Evolutionary conservation across 345 rosid genomes (phyloP).

Genomic region (Acer yangbiense): DNA sequence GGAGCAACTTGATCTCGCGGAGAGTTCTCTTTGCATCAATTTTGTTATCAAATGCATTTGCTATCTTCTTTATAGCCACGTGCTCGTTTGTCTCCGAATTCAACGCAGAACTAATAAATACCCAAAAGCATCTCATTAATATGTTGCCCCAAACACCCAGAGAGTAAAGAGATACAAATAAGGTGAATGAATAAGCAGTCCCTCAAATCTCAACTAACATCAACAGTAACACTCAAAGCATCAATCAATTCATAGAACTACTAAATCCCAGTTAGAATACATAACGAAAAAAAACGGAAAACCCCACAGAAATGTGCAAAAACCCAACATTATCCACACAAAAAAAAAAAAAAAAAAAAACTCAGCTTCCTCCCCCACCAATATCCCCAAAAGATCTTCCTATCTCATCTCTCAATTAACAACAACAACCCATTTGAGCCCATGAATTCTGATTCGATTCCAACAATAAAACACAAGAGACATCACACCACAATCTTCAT

Average conservation of each 20-base stretch:
- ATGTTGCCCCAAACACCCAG: neutral
- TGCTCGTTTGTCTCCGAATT: slow-evolving; percentile 79
- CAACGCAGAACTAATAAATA: slow-evolving; percentile 54
- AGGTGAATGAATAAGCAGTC: neutral
- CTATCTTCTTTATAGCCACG: slow-evolving; percentile 88
- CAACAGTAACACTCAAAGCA: neutral
- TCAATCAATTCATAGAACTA: neutral
- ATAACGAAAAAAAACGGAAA: neutral
- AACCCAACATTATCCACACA: neutral
- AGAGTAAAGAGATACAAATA: neutral
- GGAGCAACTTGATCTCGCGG: slow-evolving; percentile 95
- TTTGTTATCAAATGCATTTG: slow-evolving; percentile 74
- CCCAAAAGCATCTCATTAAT: neutral
- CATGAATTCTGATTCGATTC: neutral
- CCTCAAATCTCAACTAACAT: neutral
- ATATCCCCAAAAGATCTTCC: neutral
- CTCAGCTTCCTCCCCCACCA: neutral
- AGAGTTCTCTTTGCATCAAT: slow-evolving; percentile 93
- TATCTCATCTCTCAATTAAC: too few species aligned
- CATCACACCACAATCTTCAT: too few species aligned
- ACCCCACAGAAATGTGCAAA: neutral
- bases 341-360: too few species aligned
- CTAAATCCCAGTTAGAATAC: neutral
- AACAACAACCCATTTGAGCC: neutral
- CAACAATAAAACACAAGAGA: neutral